Evolutionary conservation across 78 protist genomes (phyloP).

Genomic region (Speleostelium caveatum): DNA sequence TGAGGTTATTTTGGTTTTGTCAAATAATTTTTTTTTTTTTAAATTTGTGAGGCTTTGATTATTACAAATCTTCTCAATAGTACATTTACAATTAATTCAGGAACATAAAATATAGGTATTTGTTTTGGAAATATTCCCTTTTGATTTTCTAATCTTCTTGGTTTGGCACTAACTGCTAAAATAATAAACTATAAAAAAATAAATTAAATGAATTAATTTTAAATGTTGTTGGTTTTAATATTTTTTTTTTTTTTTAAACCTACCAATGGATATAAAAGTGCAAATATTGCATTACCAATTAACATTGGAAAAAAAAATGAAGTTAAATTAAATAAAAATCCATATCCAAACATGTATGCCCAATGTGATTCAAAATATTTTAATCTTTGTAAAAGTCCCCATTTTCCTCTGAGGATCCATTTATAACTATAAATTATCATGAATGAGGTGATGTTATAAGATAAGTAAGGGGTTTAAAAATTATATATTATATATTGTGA

Average conservation of each 20-base stretch:
- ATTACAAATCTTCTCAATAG: constrained; percentile 21
- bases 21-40: too few relatives aligned
- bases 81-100: constrained; percentile 50
- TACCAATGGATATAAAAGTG: constrained; percentile 75
- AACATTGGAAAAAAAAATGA: constrained; percentile 71
- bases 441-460: neutral
- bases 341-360: constrained; percentile 83
- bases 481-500: neutral
- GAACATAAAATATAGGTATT: constrained; percentile 56
- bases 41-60: neutral
- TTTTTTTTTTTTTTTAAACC: too few relatives aligned
- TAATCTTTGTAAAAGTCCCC: constrained; percentile 66
- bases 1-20: neutral
- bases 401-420: constrained; percentile 75
- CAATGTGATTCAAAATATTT: constrained; percentile 71
- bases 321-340: constrained; percentile 45
- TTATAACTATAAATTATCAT: constrained; percentile 15
- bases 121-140: constrained; percentile 60
- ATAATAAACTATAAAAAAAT: constrained; percentile 49
- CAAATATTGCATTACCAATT: constrained; percentile 74
- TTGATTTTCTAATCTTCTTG: constrained; percentile 16
- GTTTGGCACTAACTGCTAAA: constrained; percentile 64
- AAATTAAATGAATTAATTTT: neutral
- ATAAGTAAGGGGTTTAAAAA: neutral
- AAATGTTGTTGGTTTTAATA: neutral